Evolutionary conservation across 257 asterid genomes (phyloP).

Genomic region (Ehretia macrophylla): DNA sequence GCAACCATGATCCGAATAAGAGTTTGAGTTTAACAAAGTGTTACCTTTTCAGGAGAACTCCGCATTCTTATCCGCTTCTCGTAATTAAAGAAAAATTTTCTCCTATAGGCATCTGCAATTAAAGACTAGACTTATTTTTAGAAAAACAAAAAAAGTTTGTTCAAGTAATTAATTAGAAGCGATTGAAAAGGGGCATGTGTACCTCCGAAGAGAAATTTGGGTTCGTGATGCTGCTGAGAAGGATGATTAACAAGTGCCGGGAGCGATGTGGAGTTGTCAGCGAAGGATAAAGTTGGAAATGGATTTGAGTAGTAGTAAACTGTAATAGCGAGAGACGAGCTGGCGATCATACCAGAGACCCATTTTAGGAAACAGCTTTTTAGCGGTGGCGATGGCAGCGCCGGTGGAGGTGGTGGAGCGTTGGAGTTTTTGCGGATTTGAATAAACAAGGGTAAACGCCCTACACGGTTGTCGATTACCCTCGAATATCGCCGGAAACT

Average conservation of each 20-base stretch:
- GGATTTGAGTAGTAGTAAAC: not conserved
- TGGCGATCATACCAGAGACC: not conserved
- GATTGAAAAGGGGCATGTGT: not conserved
- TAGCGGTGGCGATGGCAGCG: not conserved
- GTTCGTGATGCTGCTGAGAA: constrained; percentile 11
- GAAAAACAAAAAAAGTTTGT: not conserved
- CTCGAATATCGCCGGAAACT: not conserved
- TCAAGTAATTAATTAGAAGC: not conserved
- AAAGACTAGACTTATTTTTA: not conserved
- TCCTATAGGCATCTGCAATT: constrained; percentile 67
- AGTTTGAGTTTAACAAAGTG: constrained; percentile 1
- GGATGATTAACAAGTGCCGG: constrained; percentile 18
- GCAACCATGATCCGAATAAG: too few relatives aligned
- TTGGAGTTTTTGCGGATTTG: not conserved
- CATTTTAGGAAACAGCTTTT: not conserved
- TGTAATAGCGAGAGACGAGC: not conserved
- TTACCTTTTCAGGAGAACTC: constrained; percentile 96
- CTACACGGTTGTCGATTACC: not conserved
- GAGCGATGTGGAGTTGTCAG: constrained; percentile 27
- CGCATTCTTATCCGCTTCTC: constrained; percentile 90
- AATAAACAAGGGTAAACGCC: not conserved
- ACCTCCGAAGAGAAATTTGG: constrained; percentile 62
- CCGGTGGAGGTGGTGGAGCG: not conserved
- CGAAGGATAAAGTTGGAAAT: constrained; percentile 30
- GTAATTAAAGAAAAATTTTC: constrained; percentile 76